Percentiles rank a stretch among this genome's conserved stretches.
phyloP scores from a whole-genome alignment of 371 early-diverging fungal genomes.

The Batkoa obscura region DNA sequence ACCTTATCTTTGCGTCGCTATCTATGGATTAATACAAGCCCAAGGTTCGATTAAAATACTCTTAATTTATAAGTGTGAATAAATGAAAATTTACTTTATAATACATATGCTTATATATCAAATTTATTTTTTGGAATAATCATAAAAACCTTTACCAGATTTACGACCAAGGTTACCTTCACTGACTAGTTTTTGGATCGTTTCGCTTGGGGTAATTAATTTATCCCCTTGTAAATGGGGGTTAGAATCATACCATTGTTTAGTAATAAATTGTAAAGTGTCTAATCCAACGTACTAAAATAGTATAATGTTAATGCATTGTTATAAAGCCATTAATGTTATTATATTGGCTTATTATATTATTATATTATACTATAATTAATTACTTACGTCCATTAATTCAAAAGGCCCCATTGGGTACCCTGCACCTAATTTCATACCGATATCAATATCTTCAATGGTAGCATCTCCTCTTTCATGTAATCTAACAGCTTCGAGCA shows the following conservation, averaged over 20 bases:
- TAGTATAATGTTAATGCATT: not conserved
- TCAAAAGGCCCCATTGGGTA: constrained; percentile 97
- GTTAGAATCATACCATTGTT: constrained; percentile 48
- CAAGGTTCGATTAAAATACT: no score
- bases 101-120: no score
- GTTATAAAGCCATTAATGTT: not conserved
- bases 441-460: constrained; percentile 75
- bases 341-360: not conserved
- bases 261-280: constrained; percentile 82
- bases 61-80: no score
- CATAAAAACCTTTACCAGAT: constrained; percentile 76
- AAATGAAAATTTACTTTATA: no score
- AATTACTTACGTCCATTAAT: constrained; percentile 55
- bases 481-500: constrained; percentile 81
- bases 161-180: constrained; percentile 73
- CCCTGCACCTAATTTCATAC: constrained; percentile 96
- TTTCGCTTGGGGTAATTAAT: constrained; percentile 40
- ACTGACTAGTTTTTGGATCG: constrained; percentile 53
- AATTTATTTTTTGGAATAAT: constrained; percentile 26
- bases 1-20: no score
- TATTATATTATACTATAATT: no score
- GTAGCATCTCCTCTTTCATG: constrained; percentile 81
- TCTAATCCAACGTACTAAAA: constrained; percentile 82
- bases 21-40: no score
- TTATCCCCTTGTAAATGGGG: constrained; percentile 52